Evolutionary conservation across 2,329 filamentous ascomycete genomes (phyloP).

Genomic region (Pseudocercospora fijiensis): DNA sequence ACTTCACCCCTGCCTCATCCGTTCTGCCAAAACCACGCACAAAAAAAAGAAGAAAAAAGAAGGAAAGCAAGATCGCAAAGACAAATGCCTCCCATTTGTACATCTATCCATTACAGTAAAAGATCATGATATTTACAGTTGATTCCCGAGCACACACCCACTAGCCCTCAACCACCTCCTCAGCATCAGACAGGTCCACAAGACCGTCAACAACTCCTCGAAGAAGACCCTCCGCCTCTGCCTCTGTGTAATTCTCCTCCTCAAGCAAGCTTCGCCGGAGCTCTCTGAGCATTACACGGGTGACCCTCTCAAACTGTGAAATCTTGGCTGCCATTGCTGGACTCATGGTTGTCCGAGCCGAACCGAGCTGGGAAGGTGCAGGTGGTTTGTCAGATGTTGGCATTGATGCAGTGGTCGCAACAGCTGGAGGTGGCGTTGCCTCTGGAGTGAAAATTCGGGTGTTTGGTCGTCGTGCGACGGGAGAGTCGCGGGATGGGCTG

Average conservation of each 20-base stretch:
- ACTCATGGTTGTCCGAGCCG: neutral
- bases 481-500: neutral
- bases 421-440: too few species aligned
- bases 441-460: neutral
- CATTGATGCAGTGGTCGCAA: too few species aligned
- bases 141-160: neutral
- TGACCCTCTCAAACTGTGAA: neutral
- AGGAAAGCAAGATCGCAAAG: neutral
- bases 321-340: neutral
- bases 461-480: neutral
- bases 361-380: neutral
- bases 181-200: neutral
- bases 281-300: neutral
- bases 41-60: too few species aligned
- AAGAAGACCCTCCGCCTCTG: neutral
- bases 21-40: neutral
- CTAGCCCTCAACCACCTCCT: neutral
- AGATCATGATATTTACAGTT: neutral
- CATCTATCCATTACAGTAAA: constrained; percentile 3
- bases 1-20: neutral
- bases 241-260: neutral
- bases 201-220: neutral
- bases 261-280: neutral
- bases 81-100: constrained; percentile 10
- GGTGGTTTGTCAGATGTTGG: too few species aligned